Evolutionary conservation across 768 basidiomycete genomes (phyloP).

Genomic region (Boletus vinaceobasis): DNA sequence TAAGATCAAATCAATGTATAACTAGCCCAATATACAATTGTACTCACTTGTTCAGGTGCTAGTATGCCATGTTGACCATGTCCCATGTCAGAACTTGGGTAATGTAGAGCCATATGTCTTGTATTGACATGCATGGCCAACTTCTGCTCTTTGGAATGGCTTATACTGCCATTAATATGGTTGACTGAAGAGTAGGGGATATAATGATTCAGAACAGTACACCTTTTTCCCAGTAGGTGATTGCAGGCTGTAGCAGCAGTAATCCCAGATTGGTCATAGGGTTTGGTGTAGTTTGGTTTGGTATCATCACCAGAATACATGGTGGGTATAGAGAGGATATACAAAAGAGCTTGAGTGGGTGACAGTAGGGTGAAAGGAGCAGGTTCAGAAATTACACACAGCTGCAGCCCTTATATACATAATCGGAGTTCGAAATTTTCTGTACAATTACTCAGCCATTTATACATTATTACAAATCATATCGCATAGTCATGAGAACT

Average conservation of each 20-base stretch:
- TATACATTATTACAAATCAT: not conserved
- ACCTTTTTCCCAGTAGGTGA: conserved; percentile 3
- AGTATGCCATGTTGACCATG: not conserved
- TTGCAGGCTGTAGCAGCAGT: not conserved
- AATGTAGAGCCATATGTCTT: conserved; percentile 9
- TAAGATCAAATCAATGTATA: fast-evolving
- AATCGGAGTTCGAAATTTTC: conserved; percentile 17
- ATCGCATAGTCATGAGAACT: not conserved
- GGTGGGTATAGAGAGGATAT: not conserved
- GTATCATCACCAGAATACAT: conserved; percentile 2
- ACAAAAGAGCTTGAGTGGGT: not conserved
- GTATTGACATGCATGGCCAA: conserved; percentile 18
- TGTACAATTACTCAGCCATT: not conserved
- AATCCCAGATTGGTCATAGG: not conserved
- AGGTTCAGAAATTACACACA: not conserved
- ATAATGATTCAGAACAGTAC: not conserved
- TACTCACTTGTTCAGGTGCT: conserved; percentile 9
- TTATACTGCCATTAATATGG: not conserved
- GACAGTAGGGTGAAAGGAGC: not conserved
- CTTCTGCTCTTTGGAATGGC: conserved; percentile 2
- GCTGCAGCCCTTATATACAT: conserved; percentile 5
- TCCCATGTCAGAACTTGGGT: not conserved
- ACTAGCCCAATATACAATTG: not conserved
- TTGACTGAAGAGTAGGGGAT: not conserved
- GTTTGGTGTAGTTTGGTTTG: not conserved